These are phyloP conservation scores for Cyclaneusma minus DNA, from an alignment of 2,329 filamentous ascomycete species.

Conservation along the genomic window DNA sequence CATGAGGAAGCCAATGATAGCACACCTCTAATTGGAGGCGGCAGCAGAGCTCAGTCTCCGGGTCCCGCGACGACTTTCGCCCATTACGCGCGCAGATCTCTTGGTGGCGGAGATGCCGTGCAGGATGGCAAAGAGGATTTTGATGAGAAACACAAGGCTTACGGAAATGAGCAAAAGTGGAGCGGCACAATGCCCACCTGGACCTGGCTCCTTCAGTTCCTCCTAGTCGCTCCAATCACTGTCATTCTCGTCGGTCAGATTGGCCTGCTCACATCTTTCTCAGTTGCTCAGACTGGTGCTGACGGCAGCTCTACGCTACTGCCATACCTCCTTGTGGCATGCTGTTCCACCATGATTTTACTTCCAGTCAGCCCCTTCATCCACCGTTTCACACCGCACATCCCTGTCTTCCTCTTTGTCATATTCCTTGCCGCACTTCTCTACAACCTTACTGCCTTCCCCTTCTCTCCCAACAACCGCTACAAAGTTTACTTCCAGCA, in stretches of 20 bases:
- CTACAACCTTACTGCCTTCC: constrained; percentile 79
- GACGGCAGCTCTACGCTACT: constrained; percentile 63
- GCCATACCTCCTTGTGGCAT: constrained; percentile 55
- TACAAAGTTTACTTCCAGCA: constrained; percentile 85
- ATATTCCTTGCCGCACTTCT: constrained; percentile 62
- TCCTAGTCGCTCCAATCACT: constrained; percentile 64
- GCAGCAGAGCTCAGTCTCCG: constrained; percentile 22
- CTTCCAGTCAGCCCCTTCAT: constrained; percentile 70
- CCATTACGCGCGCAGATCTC: constrained; percentile 27
- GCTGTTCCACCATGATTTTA: constrained; percentile 55
- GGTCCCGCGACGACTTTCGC: constrained; percentile 43
- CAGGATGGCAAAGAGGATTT: constrained; percentile 11
- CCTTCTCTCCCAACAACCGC: constrained; percentile 64
- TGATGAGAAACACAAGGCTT: constrained; percentile 27
- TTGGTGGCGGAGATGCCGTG: constrained; percentile 11
- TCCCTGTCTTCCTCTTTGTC: constrained; percentile 62
- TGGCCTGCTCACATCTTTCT: constrained; percentile 54
- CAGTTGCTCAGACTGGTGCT: constrained; percentile 64
- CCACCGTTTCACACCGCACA: constrained; percentile 69
- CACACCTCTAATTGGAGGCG: constrained; percentile 33
- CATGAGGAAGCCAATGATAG: constrained; percentile 30
- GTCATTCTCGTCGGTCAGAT: constrained; percentile 66
- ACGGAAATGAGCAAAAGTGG: constrained; percentile 71
- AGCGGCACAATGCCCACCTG: constrained; percentile 63
- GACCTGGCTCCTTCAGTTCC: constrained; percentile 78